These are phyloP conservation scores for Liquidambar formosana DNA, from an alignment of 164 flowering plant genomes.

Conservation along the genomic window DNA sequence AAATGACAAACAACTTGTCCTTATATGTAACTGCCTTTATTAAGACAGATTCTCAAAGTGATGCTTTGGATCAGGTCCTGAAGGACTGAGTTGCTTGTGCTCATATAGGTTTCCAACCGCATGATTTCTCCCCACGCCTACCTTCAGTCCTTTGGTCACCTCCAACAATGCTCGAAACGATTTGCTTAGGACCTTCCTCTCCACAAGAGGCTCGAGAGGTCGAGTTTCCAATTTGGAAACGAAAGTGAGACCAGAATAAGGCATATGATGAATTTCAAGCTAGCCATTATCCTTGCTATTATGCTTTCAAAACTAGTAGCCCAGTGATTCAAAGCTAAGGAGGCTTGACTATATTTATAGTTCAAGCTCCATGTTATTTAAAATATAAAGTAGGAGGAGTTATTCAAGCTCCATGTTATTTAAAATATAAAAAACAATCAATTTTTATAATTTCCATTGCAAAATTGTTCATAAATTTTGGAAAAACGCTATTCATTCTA, in stretches of 20 bases:
- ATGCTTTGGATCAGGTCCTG: constrained; percentile 32
- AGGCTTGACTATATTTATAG: neutral
- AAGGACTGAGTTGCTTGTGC: constrained; percentile 27
- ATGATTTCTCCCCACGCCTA: neutral
- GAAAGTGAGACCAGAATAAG: constrained; percentile 11
- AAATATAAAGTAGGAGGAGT: too few relatives aligned
- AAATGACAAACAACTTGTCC: too few relatives aligned
- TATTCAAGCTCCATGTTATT: too few relatives aligned
- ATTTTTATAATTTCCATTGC: too few relatives aligned
- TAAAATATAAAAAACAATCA: too few relatives aligned
- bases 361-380: too few relatives aligned
- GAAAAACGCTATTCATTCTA: too few relatives aligned
- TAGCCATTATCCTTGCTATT: constrained; percentile 5
- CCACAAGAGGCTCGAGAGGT: neutral
- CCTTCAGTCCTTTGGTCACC: neutral
- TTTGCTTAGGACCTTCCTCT: constrained; percentile 4
- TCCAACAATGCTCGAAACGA: constrained; percentile 9
- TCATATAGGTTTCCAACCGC: neutral
- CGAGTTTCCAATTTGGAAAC: constrained; percentile 11
- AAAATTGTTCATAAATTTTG: too few relatives aligned
- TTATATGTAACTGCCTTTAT: too few relatives aligned
- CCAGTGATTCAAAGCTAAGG: neutral
- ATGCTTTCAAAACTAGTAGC: neutral
- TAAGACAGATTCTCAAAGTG: constrained; percentile 3
- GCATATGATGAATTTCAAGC: constrained; percentile 7